These are phyloP conservation scores for Penicillium sp. DNA, from an alignment of 2,329 filamentous ascomycete species.

Conservation along the genomic window DNA sequence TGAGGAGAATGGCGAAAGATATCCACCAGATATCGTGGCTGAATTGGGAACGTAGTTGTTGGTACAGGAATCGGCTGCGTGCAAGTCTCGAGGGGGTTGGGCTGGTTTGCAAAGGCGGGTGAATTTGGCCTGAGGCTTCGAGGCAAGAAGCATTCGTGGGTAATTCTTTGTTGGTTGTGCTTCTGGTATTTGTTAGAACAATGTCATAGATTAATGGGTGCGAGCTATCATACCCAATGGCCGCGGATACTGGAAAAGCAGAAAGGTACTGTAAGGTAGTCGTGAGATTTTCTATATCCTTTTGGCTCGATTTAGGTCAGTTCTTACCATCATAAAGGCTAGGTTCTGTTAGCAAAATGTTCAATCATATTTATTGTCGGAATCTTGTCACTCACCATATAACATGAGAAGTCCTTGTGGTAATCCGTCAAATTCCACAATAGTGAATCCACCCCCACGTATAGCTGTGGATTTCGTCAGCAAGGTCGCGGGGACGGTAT, in stretches of 20 bases:
- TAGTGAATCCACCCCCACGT: constrained; percentile 65
- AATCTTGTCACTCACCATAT: constrained; percentile 23
- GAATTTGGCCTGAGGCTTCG: not conserved
- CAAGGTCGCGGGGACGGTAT: not conserved
- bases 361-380: not conserved
- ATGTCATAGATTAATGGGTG: not conserved
- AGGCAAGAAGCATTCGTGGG: constrained; percentile 48
- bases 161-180: constrained; percentile 49
- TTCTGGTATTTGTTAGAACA: not conserved
- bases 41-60: constrained; percentile 63
- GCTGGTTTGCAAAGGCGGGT: not conserved
- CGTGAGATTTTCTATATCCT: constrained; percentile 5
- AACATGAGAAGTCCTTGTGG: constrained; percentile 37
- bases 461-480: constrained; percentile 41
- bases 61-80: constrained; percentile 50
- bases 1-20: constrained; percentile 60
- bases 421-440: constrained; percentile 61
- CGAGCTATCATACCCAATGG: constrained; percentile 5
- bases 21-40: constrained; percentile 69
- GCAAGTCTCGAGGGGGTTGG: constrained; percentile 25
- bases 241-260: constrained; percentile 12
- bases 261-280: constrained; percentile 12
- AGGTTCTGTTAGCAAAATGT: constrained; percentile 12
- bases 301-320: not conserved
- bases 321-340: constrained; percentile 39